phyloP scores from a whole-genome alignment of 495 filamentous ascomycete species.

The Annulohypoxylon nitens region DNA sequence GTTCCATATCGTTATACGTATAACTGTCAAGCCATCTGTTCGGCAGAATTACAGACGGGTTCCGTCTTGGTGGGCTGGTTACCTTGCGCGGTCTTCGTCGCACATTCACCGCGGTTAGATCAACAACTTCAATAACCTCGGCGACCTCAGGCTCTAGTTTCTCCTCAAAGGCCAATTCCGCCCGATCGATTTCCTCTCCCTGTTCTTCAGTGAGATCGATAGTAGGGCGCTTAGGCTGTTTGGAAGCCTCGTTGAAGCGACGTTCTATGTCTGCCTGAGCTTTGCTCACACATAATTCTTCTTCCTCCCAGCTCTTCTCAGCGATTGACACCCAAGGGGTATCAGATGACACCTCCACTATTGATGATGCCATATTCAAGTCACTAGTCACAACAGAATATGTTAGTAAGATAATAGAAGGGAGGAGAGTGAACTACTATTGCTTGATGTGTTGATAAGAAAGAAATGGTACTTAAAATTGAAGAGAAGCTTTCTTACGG shows the following conservation, averaged over 20 bases:
- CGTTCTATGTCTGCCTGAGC: slow-evolving; percentile 35
- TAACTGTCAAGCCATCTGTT: slow-evolving; percentile 33
- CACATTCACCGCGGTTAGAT: slow-evolving; percentile 5
- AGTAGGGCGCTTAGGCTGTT: background rate
- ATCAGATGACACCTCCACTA: background rate
- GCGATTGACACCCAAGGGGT: background rate
- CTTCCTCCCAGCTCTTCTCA: slow-evolving; percentile 24
- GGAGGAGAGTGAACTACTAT: background rate
- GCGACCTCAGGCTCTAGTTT: slow-evolving; percentile 28
- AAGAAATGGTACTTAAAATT: background rate
- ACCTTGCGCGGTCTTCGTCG: slow-evolving; percentile 13
- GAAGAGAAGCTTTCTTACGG: background rate
- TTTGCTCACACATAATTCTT: slow-evolving; percentile 16
- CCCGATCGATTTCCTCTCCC: slow-evolving; percentile 15
- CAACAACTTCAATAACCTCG: slow-evolving; percentile 46
- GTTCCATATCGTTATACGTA: slow-evolving; percentile 29
- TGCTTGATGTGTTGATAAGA: background rate
- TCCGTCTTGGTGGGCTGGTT: slow-evolving; percentile 22
- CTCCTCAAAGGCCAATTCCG: slow-evolving; percentile 22
- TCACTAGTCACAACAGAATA: background rate
- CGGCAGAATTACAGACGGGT: slow-evolving; percentile 15
- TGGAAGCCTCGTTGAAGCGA: slow-evolving; percentile 29
- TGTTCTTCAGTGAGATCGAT: slow-evolving; percentile 27
- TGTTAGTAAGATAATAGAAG: background rate
- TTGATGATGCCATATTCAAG: slow-evolving; percentile 5